phyloP scores from a whole-genome alignment of 495 filamentous ascomycete genomes.

The Neurospora tetraspora region DNA sequence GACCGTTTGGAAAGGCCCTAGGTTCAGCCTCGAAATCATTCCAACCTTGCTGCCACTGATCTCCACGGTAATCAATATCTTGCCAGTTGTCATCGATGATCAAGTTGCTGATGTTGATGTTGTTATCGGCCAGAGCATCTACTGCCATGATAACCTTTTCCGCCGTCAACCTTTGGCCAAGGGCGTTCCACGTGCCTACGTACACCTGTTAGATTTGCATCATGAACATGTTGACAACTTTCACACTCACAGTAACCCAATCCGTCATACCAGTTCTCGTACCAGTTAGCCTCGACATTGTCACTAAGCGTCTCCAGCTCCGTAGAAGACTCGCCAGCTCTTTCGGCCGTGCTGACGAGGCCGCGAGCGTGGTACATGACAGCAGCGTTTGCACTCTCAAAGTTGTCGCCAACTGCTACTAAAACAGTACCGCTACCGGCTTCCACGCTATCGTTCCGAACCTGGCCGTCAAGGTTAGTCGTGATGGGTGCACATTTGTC shows the following conservation, averaged over 20 bases:
- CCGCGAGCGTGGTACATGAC: slow-evolving; percentile 79
- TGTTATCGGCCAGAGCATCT: slow-evolving; percentile 55
- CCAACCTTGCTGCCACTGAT: slow-evolving; percentile 45
- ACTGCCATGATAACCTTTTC: slow-evolving; percentile 69
- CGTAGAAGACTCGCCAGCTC: slow-evolving; percentile 15
- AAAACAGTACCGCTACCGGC: slow-evolving; percentile 52
- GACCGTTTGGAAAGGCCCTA: slow-evolving; percentile 66
- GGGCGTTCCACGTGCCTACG: slow-evolving; percentile 80
- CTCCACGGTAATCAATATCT: slow-evolving; percentile 46
- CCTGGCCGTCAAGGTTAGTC: slow-evolving; percentile 12
- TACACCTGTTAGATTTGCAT: neutral
- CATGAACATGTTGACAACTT: neutral
- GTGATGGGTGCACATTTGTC: neutral
- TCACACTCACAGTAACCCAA: slow-evolving; percentile 46
- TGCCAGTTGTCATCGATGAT: slow-evolving; percentile 99
- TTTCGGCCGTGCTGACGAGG: slow-evolving; percentile 35
- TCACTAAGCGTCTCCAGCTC: slow-evolving; percentile 38
- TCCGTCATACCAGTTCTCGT: slow-evolving; percentile 85
- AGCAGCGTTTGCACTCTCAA: slow-evolving; percentile 68
- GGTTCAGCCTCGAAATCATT: slow-evolving; percentile 76
- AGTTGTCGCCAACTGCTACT: slow-evolving; percentile 61
- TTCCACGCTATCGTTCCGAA: slow-evolving; percentile 52
- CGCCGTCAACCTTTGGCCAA: slow-evolving; percentile 74
- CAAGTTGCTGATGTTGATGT: slow-evolving; percentile 67
- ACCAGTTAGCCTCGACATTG: slow-evolving; percentile 44